A percentile compares a stretch with the other conserved stretches of the same genome.
These are phyloP conservation scores for Kwoniella botswanensis DNA, from an alignment of 768 basidiomycete genomes.

Conservation along the genomic window DNA sequence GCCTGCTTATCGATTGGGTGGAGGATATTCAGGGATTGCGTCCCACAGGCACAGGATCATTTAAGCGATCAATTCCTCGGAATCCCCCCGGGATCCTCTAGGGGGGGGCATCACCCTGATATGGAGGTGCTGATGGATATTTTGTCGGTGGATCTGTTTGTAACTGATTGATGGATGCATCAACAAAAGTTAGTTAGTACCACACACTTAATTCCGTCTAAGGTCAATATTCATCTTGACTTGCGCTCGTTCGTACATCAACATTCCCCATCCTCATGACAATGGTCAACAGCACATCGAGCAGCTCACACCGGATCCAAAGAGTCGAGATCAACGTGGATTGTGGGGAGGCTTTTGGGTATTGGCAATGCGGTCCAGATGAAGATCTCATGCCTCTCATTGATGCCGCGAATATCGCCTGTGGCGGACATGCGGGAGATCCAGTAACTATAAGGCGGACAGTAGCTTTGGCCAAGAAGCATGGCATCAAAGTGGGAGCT, in stretches of 20 bases:
- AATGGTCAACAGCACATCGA: constrained; percentile 17
- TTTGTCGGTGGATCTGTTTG: too few species aligned
- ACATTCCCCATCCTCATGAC: background rate
- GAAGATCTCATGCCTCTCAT: constrained; percentile 58
- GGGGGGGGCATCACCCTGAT: too few species aligned
- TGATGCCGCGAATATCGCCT: constrained; percentile 69
- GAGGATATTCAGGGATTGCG: background rate
- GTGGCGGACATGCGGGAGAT: constrained; percentile 72
- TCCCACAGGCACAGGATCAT: background rate
- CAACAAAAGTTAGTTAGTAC: too few species aligned
- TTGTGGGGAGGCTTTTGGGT: constrained; percentile 42
- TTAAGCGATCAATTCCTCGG: background rate
- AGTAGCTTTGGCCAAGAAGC: constrained; percentile 65
- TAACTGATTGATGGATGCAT: too few species aligned
- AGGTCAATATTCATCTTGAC: too few species aligned
- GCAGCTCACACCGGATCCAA: background rate
- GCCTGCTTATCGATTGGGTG: background rate
- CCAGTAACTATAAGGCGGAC: constrained; percentile 72
- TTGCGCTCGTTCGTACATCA: background rate
- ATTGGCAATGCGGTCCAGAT: constrained; percentile 40
- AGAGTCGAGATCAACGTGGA: constrained; percentile 47
- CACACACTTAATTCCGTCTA: too few species aligned
- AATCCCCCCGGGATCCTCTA: background rate
- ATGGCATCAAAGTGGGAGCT: constrained; percentile 69
- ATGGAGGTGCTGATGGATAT: too few species aligned